Base-by-base conservation (phyloP, 352 stramenopile species). In the Globisporangium alternatum region DNA sequence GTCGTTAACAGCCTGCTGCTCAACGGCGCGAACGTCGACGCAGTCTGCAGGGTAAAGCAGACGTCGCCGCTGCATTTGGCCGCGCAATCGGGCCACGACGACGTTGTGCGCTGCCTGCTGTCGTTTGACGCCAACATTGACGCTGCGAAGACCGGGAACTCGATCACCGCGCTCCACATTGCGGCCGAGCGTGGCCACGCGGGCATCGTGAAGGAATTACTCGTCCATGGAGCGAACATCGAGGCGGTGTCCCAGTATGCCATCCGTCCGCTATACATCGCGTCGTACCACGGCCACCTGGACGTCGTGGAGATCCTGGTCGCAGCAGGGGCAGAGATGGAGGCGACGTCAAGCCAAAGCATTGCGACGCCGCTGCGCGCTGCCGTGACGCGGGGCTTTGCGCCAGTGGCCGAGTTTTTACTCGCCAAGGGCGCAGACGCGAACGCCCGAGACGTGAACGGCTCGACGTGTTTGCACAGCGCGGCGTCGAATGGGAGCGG, bases 81-180 rank as follows among this genome's bases (percentile, higher is more conserved):
- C 1, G 77, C 69, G 21, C 72, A 86, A 45, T 82, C 72, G 19
- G 77, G 77, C 22, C 74, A 86, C 48, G 67, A 72, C 47, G 77
- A 86, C 22, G 75, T 83, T 30, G 77, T 86, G 31, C 77, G 77
- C 10, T 83, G 75, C 39, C 65, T 86, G 39, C 57, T 86, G 22
- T 80, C 75, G 10, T 83, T 83, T 59, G 70, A 83, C 25, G 77
- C 77, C n/a, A 75, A 72, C 47, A 68, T 86, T 25, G 56, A 82
- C 21, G 76, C 76, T 1, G 68, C 83, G 60, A 76, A 81, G 60
- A 60, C 21, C 5, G 64, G 66, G 3, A 77, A 69, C 3, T 76
- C 74, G 30, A 85, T 83, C 67, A 86, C 74, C 5, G 69, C 77
- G 15, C 64, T 89, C 51, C 79, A 86, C 45, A 85, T 89, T 58